These are phyloP conservation scores for Ophiostoma australiae DNA, from an alignment of 2,329 filamentous ascomycete genomes.

Conservation along the genomic window DNA sequence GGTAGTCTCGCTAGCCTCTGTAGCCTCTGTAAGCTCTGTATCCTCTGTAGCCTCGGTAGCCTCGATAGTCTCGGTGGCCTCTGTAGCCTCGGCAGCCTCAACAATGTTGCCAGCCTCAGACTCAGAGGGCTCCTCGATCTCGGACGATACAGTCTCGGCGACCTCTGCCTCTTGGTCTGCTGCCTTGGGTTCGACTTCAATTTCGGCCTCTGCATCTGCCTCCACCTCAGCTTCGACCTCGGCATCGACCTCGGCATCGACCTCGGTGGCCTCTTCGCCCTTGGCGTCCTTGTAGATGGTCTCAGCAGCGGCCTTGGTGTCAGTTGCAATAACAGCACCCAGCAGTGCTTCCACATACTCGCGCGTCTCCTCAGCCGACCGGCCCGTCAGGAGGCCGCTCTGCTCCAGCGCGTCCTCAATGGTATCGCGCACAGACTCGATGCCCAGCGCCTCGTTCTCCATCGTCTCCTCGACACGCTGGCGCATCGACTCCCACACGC, in stretches of 20 bases:
- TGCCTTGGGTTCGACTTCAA: background rate
- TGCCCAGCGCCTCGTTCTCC: constrained; percentile 52
- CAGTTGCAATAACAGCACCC: constrained; percentile 40
- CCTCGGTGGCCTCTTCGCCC: constrained; percentile 14
- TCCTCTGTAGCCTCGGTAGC: background rate
- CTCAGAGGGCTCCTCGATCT: background rate
- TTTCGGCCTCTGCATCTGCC: constrained; percentile 2
- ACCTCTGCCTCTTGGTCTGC: background rate
- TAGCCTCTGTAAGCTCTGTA: background rate
- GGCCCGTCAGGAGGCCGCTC: constrained; percentile 47
- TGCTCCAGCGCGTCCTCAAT: constrained; percentile 52
- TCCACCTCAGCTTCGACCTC: constrained; percentile 23
- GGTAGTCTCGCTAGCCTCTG: background rate
- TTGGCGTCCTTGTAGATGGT: constrained; percentile 22
- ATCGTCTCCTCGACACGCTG: constrained; percentile 53
- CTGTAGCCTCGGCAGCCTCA: background rate
- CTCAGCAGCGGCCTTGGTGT: constrained; percentile 27
- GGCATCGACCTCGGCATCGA: constrained; percentile 25
- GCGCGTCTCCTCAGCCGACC: constrained; percentile 43
- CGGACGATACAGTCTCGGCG: background rate
- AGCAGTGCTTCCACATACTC: constrained; percentile 49
- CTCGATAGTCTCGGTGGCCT: background rate
- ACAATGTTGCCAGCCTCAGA: background rate
- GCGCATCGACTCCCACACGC: constrained; percentile 52
- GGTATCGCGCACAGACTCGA: constrained; percentile 49